These are phyloP conservation scores for Paracoccidioides lutzii DNA, from an alignment of 2,329 filamentous ascomycete genomes.

Conservation along the genomic window DNA sequence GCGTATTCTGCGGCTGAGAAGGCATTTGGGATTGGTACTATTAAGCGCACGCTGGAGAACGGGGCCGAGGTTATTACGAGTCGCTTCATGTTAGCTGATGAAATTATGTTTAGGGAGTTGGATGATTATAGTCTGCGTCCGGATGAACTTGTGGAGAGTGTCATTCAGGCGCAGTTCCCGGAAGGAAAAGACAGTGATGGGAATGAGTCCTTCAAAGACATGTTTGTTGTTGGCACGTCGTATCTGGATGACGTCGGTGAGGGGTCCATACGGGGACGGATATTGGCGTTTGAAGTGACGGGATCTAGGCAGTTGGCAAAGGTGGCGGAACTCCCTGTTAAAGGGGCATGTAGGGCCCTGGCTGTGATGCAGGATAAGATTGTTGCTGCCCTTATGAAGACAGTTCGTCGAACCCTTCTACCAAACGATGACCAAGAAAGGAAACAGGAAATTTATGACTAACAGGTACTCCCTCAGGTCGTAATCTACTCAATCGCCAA, in stretches of 20 bases:
- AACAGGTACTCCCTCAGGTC: constrained; percentile 30
- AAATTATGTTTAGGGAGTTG: constrained; percentile 70
- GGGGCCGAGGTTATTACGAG: constrained; percentile 66
- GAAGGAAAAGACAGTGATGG: constrained; percentile 45
- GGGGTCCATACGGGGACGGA: constrained; percentile 55
- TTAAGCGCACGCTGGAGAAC: constrained; percentile 56
- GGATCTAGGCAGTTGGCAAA: constrained; percentile 59
- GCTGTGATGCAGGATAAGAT: constrained; percentile 63
- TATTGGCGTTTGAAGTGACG: constrained; percentile 68
- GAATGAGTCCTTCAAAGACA: constrained; percentile 43
- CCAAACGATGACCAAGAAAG: neutral
- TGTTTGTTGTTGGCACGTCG: constrained; percentile 85
- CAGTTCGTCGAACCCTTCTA: constrained; percentile 39
- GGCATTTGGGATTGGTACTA: constrained; percentile 76
- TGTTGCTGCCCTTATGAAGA: constrained; percentile 81
- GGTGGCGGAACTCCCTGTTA: constrained; percentile 56
- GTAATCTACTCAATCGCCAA: constrained; percentile 43
- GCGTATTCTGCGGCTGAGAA: constrained; percentile 70
- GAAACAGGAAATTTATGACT: neutral
- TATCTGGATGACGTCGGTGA: constrained; percentile 49
- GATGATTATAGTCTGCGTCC: constrained; percentile 54
- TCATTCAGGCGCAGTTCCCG: constrained; percentile 62
- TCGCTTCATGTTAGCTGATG: constrained; percentile 80
- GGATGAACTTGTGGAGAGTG: constrained; percentile 70
- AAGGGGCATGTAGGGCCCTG: constrained; percentile 68